phyloP scores from a whole-genome alignment of 1,284 basidiomycete genomes.

The Coniophora puteana region DNA sequence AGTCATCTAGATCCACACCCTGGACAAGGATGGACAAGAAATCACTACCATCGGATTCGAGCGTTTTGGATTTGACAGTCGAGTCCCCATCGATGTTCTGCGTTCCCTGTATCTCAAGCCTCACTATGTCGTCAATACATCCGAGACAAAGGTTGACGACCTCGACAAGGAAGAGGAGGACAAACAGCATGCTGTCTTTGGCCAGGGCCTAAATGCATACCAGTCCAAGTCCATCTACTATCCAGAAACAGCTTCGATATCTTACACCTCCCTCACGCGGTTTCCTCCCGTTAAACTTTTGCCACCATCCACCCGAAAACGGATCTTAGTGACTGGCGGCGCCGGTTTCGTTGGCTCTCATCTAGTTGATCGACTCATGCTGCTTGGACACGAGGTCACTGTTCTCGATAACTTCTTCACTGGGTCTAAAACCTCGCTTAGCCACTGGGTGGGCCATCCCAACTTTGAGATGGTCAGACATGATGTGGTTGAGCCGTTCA shows the following conservation, averaged over 20 bases:
- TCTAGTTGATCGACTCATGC: slow-evolving; percentile 95
- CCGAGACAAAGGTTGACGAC: slow-evolving; percentile 33
- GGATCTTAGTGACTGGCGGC: slow-evolving; percentile 92
- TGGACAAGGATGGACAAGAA: slow-evolving; percentile 74
- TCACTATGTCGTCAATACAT: slow-evolving; percentile 59
- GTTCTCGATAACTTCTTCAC: slow-evolving; percentile 99
- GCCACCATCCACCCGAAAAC: slow-evolving; percentile 74
- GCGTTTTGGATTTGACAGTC: slow-evolving; percentile 85
- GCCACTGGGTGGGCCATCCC: slow-evolving; percentile 94
- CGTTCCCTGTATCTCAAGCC: slow-evolving; percentile 85
- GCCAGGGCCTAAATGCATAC: slow-evolving; percentile 50
- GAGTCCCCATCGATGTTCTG: slow-evolving; percentile 74
- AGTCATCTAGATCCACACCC: slow-evolving; percentile 57
- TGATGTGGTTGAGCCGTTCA: slow-evolving; percentile 94
- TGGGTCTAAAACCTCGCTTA: slow-evolving; percentile 91
- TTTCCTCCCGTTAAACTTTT: slow-evolving; percentile 92
- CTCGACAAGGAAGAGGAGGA: slow-evolving; percentile 36
- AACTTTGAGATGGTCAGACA: slow-evolving; percentile 98
- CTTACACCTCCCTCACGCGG: slow-evolving; percentile 86
- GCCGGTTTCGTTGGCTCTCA: slow-evolving; percentile 98
- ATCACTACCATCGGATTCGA: slow-evolving; percentile 78
- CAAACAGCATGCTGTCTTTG: slow-evolving; percentile 51
- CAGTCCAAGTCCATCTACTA: slow-evolving; percentile 85
- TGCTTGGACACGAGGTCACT: slow-evolving; percentile 96
- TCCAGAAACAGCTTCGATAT: slow-evolving; percentile 74